These are phyloP conservation scores for Isatis tinctoria DNA, from an alignment of 345 rosid species.

Conservation along the genomic window DNA sequence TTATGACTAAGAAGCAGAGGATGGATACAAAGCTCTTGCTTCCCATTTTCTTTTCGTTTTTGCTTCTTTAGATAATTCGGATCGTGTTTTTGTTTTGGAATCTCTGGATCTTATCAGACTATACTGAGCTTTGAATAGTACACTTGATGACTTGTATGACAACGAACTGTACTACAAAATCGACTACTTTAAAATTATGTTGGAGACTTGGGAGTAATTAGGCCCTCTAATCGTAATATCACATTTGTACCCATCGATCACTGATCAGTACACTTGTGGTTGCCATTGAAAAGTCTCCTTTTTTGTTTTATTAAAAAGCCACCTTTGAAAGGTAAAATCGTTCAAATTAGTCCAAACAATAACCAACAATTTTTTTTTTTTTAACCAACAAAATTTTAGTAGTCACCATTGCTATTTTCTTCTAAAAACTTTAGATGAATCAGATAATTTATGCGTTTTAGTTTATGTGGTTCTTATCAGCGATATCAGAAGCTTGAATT, in stretches of 20 bases:
- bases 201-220: background rate
- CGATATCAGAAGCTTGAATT: background rate
- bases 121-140: background rate
- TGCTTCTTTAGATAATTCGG: background rate
- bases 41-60: background rate
- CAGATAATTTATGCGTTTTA: too few relatives aligned
- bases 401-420: background rate
- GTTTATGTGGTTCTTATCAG: background rate
- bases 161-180: background rate
- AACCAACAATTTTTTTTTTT: too few relatives aligned
- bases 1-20: constrained; percentile 10
- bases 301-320: too few relatives aligned
- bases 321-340: too few relatives aligned
- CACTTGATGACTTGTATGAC: background rate
- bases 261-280: too few relatives aligned
- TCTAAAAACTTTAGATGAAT: background rate
- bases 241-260: too few relatives aligned
- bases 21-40: background rate
- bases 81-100: background rate
- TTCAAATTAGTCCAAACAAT: too few relatives aligned
- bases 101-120: background rate
- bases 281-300: too few relatives aligned
- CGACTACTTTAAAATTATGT: background rate
- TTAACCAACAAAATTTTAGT: too few relatives aligned
- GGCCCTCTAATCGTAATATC: background rate